These are phyloP conservation scores for Lasiodiplodia sp. DNA, from an alignment of 2,329 filamentous ascomycete genomes.

Conservation along the genomic window DNA sequence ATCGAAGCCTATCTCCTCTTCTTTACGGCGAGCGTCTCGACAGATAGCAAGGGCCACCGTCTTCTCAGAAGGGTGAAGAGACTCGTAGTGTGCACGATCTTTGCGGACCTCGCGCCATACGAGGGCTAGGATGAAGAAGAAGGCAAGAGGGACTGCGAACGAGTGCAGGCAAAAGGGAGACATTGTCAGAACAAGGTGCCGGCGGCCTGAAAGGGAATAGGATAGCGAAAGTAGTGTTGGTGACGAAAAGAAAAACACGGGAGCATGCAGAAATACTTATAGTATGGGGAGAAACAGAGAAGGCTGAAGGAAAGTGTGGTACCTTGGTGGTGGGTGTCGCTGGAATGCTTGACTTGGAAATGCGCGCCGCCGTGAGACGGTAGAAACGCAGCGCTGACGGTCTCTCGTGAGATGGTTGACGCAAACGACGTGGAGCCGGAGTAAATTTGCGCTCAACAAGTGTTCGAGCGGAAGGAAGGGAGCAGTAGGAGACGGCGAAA, in stretches of 20 bases:
- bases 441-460: neutral
- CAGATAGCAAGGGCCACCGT: conserved; percentile 21
- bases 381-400: conserved; percentile 7
- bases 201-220: too few relatives aligned
- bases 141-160: conserved; percentile 27
- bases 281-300: conserved; percentile 10
- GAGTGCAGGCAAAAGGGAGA: conserved; percentile 17
- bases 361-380: conserved; percentile 3
- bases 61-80: conserved; percentile 25
- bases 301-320: conserved; percentile 24
- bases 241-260: too few relatives aligned
- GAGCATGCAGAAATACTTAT: conserved; percentile 6
- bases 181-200: conserved; percentile 14
- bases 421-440: neutral
- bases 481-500: neutral
- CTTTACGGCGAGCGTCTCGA: conserved; percentile 20
- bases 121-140: conserved; percentile 22
- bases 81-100: conserved; percentile 25
- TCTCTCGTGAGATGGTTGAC: neutral
- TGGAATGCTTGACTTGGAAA: conserved; percentile 26
- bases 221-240: neutral
- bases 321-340: conserved; percentile 24
- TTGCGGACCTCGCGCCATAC: conserved; percentile 24
- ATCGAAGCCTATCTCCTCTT: conserved; percentile 26
- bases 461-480: neutral